Conservation (phyloP, 768 basidiomycete genomes). For the Naganishia onofrii region DNA sequence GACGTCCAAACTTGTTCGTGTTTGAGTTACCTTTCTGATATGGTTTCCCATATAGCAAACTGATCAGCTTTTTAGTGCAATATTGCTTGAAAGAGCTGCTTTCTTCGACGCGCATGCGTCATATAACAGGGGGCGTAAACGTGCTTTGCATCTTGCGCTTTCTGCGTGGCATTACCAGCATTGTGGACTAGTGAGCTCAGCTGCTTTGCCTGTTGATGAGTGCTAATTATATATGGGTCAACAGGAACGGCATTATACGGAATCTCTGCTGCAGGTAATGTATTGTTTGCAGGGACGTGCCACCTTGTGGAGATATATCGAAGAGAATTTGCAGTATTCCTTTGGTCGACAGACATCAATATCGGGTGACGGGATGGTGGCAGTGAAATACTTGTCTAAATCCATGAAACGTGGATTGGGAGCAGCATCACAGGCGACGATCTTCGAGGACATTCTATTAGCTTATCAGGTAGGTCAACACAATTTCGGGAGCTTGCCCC, state of each 20-base stretch:
- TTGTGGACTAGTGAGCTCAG: slow-evolving; percentile 51
- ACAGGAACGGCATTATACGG: slow-evolving; percentile 53
- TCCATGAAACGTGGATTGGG: slow-evolving; percentile 57
- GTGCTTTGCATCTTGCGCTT: slow-evolving; percentile 52
- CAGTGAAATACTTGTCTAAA: slow-evolving; percentile 73
- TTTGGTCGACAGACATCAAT: slow-evolving; percentile 80
- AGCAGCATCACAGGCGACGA: slow-evolving; percentile 59
- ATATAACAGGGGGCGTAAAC: slow-evolving; percentile 36
- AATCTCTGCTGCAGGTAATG: slow-evolving; percentile 52
- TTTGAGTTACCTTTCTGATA: too few relatives aligned
- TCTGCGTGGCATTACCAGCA: slow-evolving; percentile 54
- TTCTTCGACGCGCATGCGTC: slow-evolving; percentile 41
- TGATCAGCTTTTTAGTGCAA: slow-evolving; percentile 54
- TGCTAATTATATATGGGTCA: not conserved
- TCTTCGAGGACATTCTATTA: slow-evolving; percentile 82
- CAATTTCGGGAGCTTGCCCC: not conserved
- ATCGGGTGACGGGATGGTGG: slow-evolving; percentile 74
- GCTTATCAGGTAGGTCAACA: slow-evolving; percentile 60
- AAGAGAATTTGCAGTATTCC: slow-evolving; percentile 52
- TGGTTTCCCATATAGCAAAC: slow-evolving; percentile 22
- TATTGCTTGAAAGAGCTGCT: slow-evolving; percentile 56
- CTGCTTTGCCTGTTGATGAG: too few relatives aligned
- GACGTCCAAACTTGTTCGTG: too few relatives aligned
- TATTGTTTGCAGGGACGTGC: slow-evolving; percentile 46
- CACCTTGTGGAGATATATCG: slow-evolving; percentile 46